Percentiles rank a stretch among this genome's conserved stretches.
Conservation (phyloP, 2,329 filamentous ascomycete species). For the Clarireedia sp. region DNA sequence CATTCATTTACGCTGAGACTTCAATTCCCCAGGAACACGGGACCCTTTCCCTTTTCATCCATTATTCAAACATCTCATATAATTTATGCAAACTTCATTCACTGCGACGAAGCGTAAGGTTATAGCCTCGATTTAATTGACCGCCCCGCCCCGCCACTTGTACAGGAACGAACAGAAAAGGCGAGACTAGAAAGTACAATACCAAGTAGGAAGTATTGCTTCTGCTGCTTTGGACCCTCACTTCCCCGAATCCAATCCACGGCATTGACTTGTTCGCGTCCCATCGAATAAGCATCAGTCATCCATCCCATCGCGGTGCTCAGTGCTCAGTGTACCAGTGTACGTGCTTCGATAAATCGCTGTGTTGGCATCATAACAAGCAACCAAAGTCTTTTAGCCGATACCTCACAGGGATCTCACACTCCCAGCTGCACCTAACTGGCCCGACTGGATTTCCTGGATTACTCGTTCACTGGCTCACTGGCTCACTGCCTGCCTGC, state of each 20-base stretch:
- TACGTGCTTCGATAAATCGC: constrained; percentile 3
- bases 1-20: too few species aligned
- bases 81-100: not conserved
- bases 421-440: not conserved
- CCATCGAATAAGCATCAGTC: constrained; percentile 17
- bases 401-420: constrained; percentile 4
- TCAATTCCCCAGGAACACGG: too few species aligned
- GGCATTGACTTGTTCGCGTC: constrained; percentile 12
- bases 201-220: not conserved
- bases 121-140: not conserved
- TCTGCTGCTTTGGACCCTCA: not conserved
- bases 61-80: not conserved
- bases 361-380: constrained; percentile 22
- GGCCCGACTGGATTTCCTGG: not conserved
- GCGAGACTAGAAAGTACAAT: too few species aligned
- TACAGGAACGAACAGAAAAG: not conserved
- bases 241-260: not conserved
- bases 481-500: too few species aligned
- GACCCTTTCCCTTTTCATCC: too few species aligned
- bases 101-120: too few species aligned
- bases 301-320: not conserved
- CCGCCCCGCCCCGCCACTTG: not conserved
- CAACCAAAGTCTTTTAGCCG: constrained; percentile 12
- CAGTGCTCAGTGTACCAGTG: not conserved
- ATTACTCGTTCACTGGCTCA: too few species aligned